A percentile compares a stretch with the other conserved stretches of the same genome.
Conservation (phyloP, 495 filamentous ascomycete species). For the Alectoria sarmentosa region DNA sequence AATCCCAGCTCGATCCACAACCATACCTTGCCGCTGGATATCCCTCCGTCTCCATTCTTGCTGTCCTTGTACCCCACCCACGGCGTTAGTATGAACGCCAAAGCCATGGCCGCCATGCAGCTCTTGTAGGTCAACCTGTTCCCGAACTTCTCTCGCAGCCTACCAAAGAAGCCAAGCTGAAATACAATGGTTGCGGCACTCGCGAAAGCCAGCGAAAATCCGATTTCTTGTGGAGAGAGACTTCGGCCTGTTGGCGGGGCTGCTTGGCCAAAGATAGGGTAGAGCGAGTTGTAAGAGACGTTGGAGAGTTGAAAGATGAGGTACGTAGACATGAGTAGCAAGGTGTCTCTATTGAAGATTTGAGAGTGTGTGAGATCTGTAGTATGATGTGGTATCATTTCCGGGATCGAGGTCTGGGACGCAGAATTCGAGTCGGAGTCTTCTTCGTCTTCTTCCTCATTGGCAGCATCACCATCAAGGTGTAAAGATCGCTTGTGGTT, state of each 20-base stretch:
- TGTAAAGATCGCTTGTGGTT: constrained; percentile 7
- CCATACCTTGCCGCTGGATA: constrained; percentile 50
- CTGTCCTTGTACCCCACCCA: constrained; percentile 73
- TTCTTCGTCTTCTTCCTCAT: constrained; percentile 32
- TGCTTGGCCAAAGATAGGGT: constrained; percentile 81
- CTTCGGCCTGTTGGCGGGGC: constrained; percentile 65
- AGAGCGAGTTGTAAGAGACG: constrained; percentile 82
- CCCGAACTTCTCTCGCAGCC: constrained; percentile 70
- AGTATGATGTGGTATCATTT: constrained; percentile 35
- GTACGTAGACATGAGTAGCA: constrained; percentile 73
- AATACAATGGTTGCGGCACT: constrained; percentile 80
- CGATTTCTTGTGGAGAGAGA: constrained; percentile 72
- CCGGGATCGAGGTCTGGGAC: constrained; percentile 31
- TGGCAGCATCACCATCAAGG: constrained; percentile 32
- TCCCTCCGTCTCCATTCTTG: constrained; percentile 31
- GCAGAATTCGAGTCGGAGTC: constrained; percentile 27
- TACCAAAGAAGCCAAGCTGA: constrained; percentile 76
- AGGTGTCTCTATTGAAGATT: constrained; percentile 69
- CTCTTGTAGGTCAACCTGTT: constrained; percentile 77
- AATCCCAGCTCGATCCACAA: constrained; percentile 69
- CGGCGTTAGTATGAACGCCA: constrained; percentile 82
- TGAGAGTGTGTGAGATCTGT: constrained; percentile 40
- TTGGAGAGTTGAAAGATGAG: constrained; percentile 85
- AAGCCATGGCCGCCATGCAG: constrained; percentile 71
- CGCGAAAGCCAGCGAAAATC: constrained; percentile 77